phyloP scores from a whole-genome alignment of 805 yeast genomes.

The Clavispora santaluciae region DNA sequence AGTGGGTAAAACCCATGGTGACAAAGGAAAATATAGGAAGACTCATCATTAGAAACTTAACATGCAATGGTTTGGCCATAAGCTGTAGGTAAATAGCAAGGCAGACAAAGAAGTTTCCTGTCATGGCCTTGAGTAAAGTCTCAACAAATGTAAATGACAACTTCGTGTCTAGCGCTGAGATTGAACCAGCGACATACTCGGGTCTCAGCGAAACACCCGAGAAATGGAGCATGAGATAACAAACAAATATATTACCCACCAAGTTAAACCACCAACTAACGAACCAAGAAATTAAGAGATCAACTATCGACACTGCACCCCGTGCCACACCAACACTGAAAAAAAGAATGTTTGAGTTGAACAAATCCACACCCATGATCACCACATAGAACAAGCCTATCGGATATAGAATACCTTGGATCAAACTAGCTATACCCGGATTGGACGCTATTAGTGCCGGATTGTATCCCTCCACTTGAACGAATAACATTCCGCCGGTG shows the following conservation, averaged over 20 bases:
- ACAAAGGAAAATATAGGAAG: conserved; percentile 77
- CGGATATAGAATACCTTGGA: conserved; percentile 63
- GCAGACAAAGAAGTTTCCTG: conserved; percentile 74
- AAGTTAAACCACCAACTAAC: conserved; percentile 66
- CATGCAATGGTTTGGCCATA: conserved; percentile 77
- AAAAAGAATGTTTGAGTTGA: conserved; percentile 68
- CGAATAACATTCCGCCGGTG: conserved; percentile 68
- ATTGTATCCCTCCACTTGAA: conserved; percentile 49
- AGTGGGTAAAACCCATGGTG: conserved; percentile 72
- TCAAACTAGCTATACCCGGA: conserved; percentile 49
- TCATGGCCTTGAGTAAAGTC: conserved; percentile 64
- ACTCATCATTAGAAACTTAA: conserved; percentile 56
- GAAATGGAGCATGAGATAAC: conserved; percentile 56
- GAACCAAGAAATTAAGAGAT: conserved; percentile 59
- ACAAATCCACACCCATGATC: conserved; percentile 69
- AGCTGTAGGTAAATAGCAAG: conserved; percentile 73
- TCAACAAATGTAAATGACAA: conserved; percentile 48
- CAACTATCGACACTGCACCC: conserved; percentile 64
- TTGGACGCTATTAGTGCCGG: conserved; percentile 37
- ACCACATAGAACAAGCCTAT: conserved; percentile 74
- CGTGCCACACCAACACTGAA: conserved; percentile 65
- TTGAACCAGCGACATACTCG: conserved; percentile 44
- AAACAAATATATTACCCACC: conserved; percentile 59
- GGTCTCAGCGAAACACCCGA: conserved; percentile 45
- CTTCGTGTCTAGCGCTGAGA: conserved; percentile 41